Evolutionary conservation across 2,329 filamentous ascomycete species (phyloP), one percentile per base, ranked within the genome.

Genomic region (Cercospora sojina): DNA sequence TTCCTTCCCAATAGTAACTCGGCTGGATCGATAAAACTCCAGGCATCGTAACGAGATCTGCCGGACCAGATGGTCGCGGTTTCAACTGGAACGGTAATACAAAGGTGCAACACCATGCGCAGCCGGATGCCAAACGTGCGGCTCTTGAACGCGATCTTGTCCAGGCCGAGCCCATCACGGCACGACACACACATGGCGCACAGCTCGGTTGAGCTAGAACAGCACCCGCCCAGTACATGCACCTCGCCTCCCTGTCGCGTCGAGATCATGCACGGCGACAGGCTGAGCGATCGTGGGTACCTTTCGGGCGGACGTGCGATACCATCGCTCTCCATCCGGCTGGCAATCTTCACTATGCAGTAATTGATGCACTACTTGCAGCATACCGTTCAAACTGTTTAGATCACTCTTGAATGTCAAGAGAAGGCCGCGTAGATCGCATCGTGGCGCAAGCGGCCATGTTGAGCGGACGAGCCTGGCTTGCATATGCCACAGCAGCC

Each of bases 381-480:
- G n/a, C 4, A 20, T 47, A 18, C 18, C 41, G 6, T 10, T 13
- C 13, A 13, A 29, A 27, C 16, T 35, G 25, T n/a, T 31, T 31
- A 13, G 13, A 0, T 10, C 18, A 31, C 7, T 35, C 31, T 23
- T 20, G 12, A 16, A 3, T n/a, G 18, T 59, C 23, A 32, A 43
- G 31, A 23, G 2, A 27, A 43, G 31, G n/a, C 18, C 31, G 23
- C 57, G 23, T 16, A 43, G 6, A 31, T 20, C 12, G 2, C 58
- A 59, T 47, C 23, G 43, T 47, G 58, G 58, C 58, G 58, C 58
- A 60, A 60, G 58, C 35, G 0, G 58, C 25, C 25, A 29, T 23
- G 10, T 5, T 18, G 29, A 12, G 38, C 38, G 41, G 12, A 31
- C n/a, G 27, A n/a, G 35, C 38, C 58, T 29, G 58, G 58, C 43